Percentiles rank a stretch among this genome's conserved stretches.
Evolutionary conservation across 2,329 filamentous ascomycete species (phyloP).

Genomic region (Dissoconium aciculare): DNA sequence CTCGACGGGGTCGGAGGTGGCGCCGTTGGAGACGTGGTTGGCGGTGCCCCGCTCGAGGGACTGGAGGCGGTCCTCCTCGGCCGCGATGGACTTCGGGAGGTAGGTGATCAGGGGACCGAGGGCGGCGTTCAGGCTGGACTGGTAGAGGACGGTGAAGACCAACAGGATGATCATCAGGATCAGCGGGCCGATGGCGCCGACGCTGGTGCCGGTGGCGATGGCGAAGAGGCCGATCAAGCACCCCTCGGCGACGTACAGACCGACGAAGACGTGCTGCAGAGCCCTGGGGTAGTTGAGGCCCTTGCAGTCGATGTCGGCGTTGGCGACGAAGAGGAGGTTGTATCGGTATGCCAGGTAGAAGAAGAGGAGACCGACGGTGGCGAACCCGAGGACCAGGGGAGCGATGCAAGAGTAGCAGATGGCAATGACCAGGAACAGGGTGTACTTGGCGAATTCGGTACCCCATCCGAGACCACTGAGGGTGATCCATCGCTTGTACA

Average conservation of each 20-base stretch:
- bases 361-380: slow-evolving; percentile 58
- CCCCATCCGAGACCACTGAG: slow-evolving; percentile 70
- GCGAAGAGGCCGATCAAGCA: slow-evolving; percentile 66
- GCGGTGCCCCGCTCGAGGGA: slow-evolving; percentile 21
- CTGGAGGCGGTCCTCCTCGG: slow-evolving; percentile 24
- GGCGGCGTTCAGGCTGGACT: slow-evolving; percentile 57
- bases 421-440: slow-evolving; percentile 57
- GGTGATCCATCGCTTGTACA: slow-evolving; percentile 63
- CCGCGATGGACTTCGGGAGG: slow-evolving; percentile 41
- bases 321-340: slow-evolving; percentile 76
- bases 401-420: slow-evolving; percentile 79
- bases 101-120: slow-evolving; percentile 63
- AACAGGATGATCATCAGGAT: slow-evolving; percentile 64
- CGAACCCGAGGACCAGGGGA: slow-evolving; percentile 70
- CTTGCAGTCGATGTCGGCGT: slow-evolving; percentile 71
- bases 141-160: slow-evolving; percentile 61
- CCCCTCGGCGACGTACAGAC: slow-evolving; percentile 67
- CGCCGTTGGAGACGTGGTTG: slow-evolving; percentile 13
- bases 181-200: slow-evolving; percentile 44
- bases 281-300: slow-evolving; percentile 79
- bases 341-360: slow-evolving; percentile 85
- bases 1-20: slow-evolving; percentile 18
- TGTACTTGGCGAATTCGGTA: slow-evolving; percentile 65
- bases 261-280: slow-evolving; percentile 69
- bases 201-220: slow-evolving; percentile 42